These are phyloP conservation scores for Lactarius psammicola DNA, from an alignment of 768 basidiomycete genomes.

Conservation along the genomic window DNA sequence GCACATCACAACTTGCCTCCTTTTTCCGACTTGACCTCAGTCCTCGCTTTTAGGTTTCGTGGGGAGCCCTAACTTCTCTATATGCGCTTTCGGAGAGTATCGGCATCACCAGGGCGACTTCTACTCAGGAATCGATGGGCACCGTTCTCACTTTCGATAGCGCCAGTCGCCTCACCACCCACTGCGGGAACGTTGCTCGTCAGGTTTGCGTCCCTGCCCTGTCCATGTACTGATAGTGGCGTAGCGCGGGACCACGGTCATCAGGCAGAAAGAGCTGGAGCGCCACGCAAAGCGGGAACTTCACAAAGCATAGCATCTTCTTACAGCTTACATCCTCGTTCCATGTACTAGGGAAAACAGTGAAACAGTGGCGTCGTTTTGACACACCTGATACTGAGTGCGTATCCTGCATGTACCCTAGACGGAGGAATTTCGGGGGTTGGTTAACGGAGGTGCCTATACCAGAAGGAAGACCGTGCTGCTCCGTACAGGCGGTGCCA, in stretches of 20 bases:
- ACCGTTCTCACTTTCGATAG: too few relatives aligned
- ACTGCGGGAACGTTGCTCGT: too few relatives aligned
- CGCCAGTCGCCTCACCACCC: too few relatives aligned
- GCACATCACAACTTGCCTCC: too few relatives aligned
- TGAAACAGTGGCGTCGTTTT: conserved; percentile 72
- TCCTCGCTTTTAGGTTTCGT: too few relatives aligned
- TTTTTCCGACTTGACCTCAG: too few relatives aligned
- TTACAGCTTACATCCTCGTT: conserved; percentile 87
- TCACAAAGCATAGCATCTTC: conserved; percentile 71
- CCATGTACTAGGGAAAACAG: conserved; percentile 59
- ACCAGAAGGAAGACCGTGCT: conserved; percentile 59
- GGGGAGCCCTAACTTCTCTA: too few relatives aligned
- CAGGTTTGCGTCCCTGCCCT: too few relatives aligned
- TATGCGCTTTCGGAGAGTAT: too few relatives aligned
- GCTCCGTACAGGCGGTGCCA: too few relatives aligned
- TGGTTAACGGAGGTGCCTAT: neutral
- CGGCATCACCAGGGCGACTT: too few relatives aligned
- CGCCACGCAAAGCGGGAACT: conserved; percentile 88
- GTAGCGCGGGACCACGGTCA: conserved; percentile 89
- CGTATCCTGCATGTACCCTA: conserved; percentile 30
- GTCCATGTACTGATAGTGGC: neutral
- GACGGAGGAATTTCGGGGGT: neutral
- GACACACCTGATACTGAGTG: conserved; percentile 65
- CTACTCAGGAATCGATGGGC: too few relatives aligned
- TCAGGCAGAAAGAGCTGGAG: conserved; percentile 88